A percentile compares a stretch with the other conserved stretches of the same genome.
Evolutionary conservation across 2,329 filamentous ascomycete genomes (phyloP).

Genomic region (Neodidymelliopsis sp.): DNA sequence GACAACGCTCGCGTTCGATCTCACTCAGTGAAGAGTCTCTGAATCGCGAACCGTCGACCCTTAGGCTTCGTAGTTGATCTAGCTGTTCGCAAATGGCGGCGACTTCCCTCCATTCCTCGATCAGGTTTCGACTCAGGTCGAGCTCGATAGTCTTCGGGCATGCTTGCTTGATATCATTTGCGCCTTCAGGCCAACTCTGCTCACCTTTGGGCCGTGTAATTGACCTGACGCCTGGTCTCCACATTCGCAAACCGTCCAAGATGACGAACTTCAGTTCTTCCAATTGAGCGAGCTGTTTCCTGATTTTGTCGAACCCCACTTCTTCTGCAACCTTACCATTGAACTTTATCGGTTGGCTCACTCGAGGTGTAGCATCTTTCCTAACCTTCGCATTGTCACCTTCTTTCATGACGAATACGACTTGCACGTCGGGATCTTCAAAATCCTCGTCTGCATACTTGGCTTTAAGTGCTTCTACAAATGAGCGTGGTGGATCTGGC

Average conservation of each 20-base stretch:
- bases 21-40: slow-evolving; percentile 41
- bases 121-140: slow-evolving; percentile 84
- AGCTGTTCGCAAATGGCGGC: slow-evolving; percentile 75
- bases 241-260: slow-evolving; percentile 77
- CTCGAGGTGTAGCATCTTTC: slow-evolving; percentile 23
- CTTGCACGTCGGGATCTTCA: slow-evolving; percentile 43
- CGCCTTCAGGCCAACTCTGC: slow-evolving; percentile 36
- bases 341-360: slow-evolving; percentile 69
- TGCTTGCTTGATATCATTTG: slow-evolving; percentile 60
- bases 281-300: slow-evolving; percentile 77
- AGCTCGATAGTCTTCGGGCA: slow-evolving; percentile 73
- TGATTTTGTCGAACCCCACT: slow-evolving; percentile 93
- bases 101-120: slow-evolving; percentile 72
- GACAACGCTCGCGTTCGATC: slow-evolving; percentile 32
- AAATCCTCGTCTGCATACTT: slow-evolving; percentile 78
- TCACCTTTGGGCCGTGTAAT: slow-evolving; percentile 18
- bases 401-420: slow-evolving; percentile 39
- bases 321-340: slow-evolving; percentile 87
- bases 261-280: slow-evolving; percentile 81
- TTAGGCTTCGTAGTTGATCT: slow-evolving; percentile 69
- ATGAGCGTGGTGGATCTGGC: slow-evolving; percentile 72
- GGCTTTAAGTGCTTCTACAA: slow-evolving; percentile 78
- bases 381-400: slow-evolving; percentile 24
- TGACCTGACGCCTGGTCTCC: slow-evolving; percentile 40
- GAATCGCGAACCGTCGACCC: slow-evolving; percentile 80